A percentile compares a stretch with the other conserved stretches of the same genome.
These are phyloP conservation scores for Flaveria ramosissima DNA, from an alignment of 129 eudicot species.

Conservation along the genomic window DNA sequence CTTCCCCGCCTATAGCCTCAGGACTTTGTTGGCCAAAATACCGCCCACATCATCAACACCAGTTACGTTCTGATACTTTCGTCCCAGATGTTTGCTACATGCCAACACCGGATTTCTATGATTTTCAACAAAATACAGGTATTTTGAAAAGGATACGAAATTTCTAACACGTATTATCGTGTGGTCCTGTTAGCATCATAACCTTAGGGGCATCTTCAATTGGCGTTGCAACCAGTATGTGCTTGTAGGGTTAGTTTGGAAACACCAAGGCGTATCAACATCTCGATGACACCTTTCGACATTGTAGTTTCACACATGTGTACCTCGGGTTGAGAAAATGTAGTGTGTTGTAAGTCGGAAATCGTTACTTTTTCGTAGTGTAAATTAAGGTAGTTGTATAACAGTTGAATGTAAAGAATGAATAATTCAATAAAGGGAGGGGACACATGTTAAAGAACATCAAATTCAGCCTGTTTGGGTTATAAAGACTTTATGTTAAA, in stretches of 20 bases:
- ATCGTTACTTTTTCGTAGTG: not conserved
- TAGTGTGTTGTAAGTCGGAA: conserved; percentile 20
- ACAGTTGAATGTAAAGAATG: conserved; percentile 17
- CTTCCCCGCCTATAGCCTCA: conserved; percentile 75
- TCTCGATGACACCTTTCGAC: not conserved
- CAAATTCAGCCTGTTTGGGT: not conserved
- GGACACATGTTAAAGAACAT: not conserved
- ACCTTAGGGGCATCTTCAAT: conserved; percentile 25
- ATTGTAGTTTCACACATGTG: conserved; percentile 12
- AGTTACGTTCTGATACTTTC: conserved; percentile 47
- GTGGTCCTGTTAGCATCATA: not conserved
- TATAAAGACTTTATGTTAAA: not conserved
- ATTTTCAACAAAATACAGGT: conserved; percentile 23
- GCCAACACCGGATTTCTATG: conserved; percentile 24
- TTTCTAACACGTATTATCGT: conserved; percentile 20
- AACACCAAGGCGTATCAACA: too few species aligned
- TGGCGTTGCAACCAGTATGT: too few species aligned
- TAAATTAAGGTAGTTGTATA: not conserved
- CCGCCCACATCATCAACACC: conserved; percentile 32
- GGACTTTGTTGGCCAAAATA: conserved; percentile 58
- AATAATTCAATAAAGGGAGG: conserved; percentile 13
- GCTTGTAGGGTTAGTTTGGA: too few species aligned
- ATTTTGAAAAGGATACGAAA: conserved; percentile 44
- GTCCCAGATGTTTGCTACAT: conserved; percentile 71
- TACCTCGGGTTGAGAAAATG: conserved; percentile 5